Evolutionary conservation across 2,329 filamentous ascomycete genomes (phyloP).

Genomic region (Fusarium sp.): DNA sequence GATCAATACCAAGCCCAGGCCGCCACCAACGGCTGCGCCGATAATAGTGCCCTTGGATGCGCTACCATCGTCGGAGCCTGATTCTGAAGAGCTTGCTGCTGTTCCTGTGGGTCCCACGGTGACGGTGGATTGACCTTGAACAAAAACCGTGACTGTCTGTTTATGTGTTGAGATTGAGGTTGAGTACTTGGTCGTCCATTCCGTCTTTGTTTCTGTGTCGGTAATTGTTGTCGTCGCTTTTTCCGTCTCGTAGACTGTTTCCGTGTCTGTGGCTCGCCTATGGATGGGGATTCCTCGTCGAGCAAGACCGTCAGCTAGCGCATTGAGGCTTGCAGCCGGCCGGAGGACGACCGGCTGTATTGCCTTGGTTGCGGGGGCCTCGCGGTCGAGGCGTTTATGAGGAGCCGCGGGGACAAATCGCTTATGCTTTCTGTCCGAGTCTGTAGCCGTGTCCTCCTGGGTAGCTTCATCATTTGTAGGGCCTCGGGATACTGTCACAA

Average conservation of each 20-base stretch:
- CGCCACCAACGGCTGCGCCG: background rate
- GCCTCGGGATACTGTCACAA: background rate
- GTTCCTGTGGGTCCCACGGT: background rate
- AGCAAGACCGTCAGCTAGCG: background rate
- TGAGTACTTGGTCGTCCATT: background rate
- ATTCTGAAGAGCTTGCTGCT: background rate
- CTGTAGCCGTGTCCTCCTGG: background rate
- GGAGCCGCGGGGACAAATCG: background rate
- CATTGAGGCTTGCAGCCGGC: background rate
- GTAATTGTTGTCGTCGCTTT: background rate
- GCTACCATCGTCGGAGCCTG: background rate
- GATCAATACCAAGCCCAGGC: background rate
- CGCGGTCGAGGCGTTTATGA: rapidly evolving
- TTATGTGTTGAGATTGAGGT: background rate
- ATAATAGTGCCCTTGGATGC: background rate
- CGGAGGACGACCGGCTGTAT: background rate
- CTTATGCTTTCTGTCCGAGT: background rate
- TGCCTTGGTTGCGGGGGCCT: rapidly evolving
- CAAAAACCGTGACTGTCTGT: background rate
- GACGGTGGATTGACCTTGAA: background rate
- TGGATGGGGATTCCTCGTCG: background rate
- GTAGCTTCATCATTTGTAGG: background rate
- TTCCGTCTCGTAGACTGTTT: background rate
- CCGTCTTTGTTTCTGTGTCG: background rate
- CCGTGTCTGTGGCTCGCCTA: background rate